Conservation (phyloP, 345 rosid genomes). For the Salix purpurea region DNA sequence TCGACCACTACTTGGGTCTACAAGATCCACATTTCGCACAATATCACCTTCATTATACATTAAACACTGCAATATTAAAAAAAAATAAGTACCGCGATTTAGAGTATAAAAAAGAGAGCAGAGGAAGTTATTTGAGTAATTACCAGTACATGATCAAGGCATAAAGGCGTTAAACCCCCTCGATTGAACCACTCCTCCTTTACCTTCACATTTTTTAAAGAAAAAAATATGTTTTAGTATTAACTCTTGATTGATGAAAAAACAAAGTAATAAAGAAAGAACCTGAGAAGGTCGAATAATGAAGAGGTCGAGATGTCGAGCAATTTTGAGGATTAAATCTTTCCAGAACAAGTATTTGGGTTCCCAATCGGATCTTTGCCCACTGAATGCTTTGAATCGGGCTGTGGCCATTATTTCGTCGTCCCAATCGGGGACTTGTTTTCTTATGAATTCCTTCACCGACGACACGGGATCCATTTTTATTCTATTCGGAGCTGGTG, state of each 20-base stretch:
- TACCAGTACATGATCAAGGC: slow-evolving; percentile 79
- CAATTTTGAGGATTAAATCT: slow-evolving; percentile 55
- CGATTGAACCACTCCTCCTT: slow-evolving; percentile 66
- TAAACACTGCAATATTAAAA: slow-evolving; percentile 43
- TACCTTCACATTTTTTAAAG: slow-evolving; percentile 32
- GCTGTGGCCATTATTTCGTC: slow-evolving; percentile 66
- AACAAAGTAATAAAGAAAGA: not conserved
- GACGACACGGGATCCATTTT: slow-evolving; percentile 35
- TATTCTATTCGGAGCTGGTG: not conserved
- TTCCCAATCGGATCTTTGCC: slow-evolving; percentile 92
- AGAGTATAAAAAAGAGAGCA: not conserved
- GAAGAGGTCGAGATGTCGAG: slow-evolving; percentile 50
- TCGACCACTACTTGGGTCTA: slow-evolving; percentile 49
- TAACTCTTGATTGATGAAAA: not conserved
- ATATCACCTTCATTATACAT: slow-evolving; percentile 85
- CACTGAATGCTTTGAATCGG: slow-evolving; percentile 85
- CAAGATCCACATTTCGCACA: slow-evolving; percentile 42
- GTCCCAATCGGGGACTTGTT: slow-evolving; percentile 81
- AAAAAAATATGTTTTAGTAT: no score
- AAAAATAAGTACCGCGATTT: not conserved
- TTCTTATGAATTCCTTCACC: slow-evolving; percentile 45
- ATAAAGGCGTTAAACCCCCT: slow-evolving; percentile 76
- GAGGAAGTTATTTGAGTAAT: slow-evolving; percentile 15
- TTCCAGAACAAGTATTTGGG: slow-evolving; percentile 67
- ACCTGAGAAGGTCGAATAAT: slow-evolving; percentile 63